phyloP scores from a whole-genome alignment of 1,139 yeast species.

The Trichomonascaceae sp. region DNA sequence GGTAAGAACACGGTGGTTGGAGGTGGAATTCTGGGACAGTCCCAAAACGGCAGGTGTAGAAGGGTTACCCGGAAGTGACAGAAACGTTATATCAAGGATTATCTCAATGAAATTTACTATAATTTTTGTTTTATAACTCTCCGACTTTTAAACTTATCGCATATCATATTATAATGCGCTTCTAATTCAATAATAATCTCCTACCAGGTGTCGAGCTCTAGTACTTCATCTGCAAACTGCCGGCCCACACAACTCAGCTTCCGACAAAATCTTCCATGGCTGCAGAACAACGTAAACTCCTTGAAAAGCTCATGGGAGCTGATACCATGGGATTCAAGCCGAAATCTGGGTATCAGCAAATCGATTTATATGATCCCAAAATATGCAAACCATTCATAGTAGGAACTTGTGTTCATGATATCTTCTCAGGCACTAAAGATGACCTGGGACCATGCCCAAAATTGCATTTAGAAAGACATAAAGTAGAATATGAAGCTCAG shows the following conservation, averaged over 20 bases:
- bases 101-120: no score
- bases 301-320: constrained; percentile 78
- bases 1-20: background rate
- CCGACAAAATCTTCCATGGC: constrained; percentile 20
- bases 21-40: background rate
- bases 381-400: constrained; percentile 79
- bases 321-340: constrained; percentile 26
- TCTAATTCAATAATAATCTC: no score
- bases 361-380: constrained; percentile 50
- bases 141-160: no score
- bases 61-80: background rate
- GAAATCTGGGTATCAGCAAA: constrained; percentile 10
- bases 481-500: constrained; percentile 60
- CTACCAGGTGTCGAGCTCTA: no score
- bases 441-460: constrained; percentile 78
- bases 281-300: constrained; percentile 68
- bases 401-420: constrained; percentile 84
- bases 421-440: constrained; percentile 77
- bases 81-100: background rate
- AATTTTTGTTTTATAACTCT: no score
- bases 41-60: background rate
- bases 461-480: constrained; percentile 70
- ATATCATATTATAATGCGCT: no score
- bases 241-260: background rate
- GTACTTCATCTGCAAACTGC: no score